phyloP scores from a whole-genome alignment of 75 land plant genomes.

The Selaginella moellendorffii region DNA sequence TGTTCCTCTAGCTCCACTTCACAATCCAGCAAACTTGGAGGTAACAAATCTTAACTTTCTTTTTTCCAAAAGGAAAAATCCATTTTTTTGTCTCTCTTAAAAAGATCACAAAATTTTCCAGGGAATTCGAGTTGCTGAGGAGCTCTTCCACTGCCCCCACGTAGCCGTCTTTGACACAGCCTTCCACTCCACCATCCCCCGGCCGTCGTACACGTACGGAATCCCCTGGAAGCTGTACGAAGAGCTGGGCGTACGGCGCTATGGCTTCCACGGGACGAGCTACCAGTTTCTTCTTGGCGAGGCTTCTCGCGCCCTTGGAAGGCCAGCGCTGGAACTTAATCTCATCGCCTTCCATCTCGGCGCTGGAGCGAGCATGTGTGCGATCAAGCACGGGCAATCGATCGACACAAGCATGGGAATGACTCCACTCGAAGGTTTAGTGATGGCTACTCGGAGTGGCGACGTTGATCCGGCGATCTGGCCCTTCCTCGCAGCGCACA shows the following conservation, averaged over 20 bases:
- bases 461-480: conserved; percentile 31
- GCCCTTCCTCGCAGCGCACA: conserved; percentile 22
- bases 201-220: conserved; percentile 27
- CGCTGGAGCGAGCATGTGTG: conserved; percentile 39
- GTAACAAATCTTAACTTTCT: conserved; percentile 7
- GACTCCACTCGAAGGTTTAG: conserved; percentile 32
- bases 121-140: conserved; percentile 35
- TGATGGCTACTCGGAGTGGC: conserved; percentile 34
- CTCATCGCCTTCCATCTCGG: conserved; percentile 32
- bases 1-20: conserved; percentile 32
- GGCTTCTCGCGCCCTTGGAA: conserved; percentile 14
- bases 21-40: conserved; percentile 35
- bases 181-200: conserved; percentile 30
- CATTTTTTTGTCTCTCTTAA: neutral
- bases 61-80: neutral
- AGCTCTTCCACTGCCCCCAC: conserved; percentile 33
- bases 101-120: conserved; percentile 9
- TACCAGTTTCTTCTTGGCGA: conserved; percentile 24
- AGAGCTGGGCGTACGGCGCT: conserved; percentile 25
- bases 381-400: conserved; percentile 26
- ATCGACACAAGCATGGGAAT: conserved; percentile 35
- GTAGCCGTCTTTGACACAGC: conserved; percentile 41
- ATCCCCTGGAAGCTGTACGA: conserved; percentile 24
- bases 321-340: conserved; percentile 22
- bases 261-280: conserved; percentile 40